Percentiles rank a stretch among this genome's conserved stretches.
phyloP scores from a whole-genome alignment of 169 alveolate genomes.

The Eimeria brunetti region DNA sequence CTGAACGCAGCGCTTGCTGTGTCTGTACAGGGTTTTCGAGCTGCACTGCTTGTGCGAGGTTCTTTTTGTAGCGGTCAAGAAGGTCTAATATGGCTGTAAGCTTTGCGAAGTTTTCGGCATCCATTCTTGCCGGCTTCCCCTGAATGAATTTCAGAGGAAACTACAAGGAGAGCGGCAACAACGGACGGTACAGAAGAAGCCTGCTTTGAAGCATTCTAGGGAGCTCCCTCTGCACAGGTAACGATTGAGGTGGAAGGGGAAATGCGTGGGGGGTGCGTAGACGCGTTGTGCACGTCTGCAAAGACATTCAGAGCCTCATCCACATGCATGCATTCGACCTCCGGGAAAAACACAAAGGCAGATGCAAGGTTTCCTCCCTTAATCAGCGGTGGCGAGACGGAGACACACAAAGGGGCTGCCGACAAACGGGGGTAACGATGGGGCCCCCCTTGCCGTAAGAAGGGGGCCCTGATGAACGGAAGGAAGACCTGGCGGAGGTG shows the following conservation, averaged over 20 bases:
- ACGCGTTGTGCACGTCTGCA: background rate
- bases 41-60: slow-evolving; percentile 57
- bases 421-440: background rate
- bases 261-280: background rate
- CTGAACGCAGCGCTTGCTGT: background rate
- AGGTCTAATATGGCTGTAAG: slow-evolving; percentile 69
- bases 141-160: background rate
- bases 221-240: background rate
- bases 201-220: slow-evolving; percentile 29
- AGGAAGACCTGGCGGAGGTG: background rate
- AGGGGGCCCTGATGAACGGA: background rate
- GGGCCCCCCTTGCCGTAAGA: background rate
- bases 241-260: background rate
- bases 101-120: slow-evolving; percentile 72
- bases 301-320: background rate
- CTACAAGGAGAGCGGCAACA: background rate
- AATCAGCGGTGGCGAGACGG: background rate
- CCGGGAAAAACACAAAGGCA: background rate
- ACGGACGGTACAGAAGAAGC: background rate
- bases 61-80: slow-evolving; percentile 72
- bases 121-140: slow-evolving; percentile 58
- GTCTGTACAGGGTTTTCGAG: background rate
- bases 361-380: background rate
- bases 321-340: background rate
- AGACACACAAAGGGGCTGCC: background rate